Evolutionary conservation across 139 green algal species (phyloP).

Genomic region (Picochlorum sp.): DNA sequence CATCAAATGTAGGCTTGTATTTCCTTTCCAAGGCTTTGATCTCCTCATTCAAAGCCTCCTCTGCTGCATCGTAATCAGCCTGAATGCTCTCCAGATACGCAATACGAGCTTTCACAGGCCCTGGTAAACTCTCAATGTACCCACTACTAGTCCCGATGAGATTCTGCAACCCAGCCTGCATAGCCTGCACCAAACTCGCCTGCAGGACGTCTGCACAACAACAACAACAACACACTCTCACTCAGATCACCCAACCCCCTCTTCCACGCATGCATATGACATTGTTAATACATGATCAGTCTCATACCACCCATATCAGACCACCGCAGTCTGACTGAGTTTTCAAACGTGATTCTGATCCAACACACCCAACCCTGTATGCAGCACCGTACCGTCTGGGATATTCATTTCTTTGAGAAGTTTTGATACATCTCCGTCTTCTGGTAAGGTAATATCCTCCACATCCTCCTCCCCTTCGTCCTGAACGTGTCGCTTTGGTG

Average conservation of each 20-base stretch:
- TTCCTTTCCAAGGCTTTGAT: conserved; percentile 49
- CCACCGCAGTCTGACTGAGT: too few relatives aligned
- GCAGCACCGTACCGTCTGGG: too few relatives aligned
- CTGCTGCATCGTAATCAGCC: conserved; percentile 46
- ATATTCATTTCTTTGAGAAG: too few relatives aligned
- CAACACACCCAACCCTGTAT: too few relatives aligned
- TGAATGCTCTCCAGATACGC: conserved; percentile 46
- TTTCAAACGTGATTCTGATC: too few relatives aligned
- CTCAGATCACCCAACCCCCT: not conserved
- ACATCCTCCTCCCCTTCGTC: not conserved
- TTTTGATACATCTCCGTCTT: too few relatives aligned
- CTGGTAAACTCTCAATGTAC: conserved; percentile 41
- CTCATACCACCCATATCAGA: too few relatives aligned
- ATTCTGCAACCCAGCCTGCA: conserved; percentile 27
- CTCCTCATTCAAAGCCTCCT: conserved; percentile 56
- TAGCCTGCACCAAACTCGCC: conserved; percentile 2
- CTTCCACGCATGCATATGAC: too few relatives aligned
- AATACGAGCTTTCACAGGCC: conserved; percentile 30
- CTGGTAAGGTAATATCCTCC: too few relatives aligned
- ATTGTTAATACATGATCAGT: too few relatives aligned
- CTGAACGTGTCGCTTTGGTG: not conserved
- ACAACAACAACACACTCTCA: not conserved
- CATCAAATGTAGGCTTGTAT: conserved; percentile 53
- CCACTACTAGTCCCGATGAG: conserved; percentile 44
- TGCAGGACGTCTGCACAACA: not conserved